Percentiles rank a stretch among this genome's conserved stretches.
Evolutionary conservation across 768 basidiomycete genomes (phyloP).

Genomic region (Lepiota brunneoincarnata): DNA sequence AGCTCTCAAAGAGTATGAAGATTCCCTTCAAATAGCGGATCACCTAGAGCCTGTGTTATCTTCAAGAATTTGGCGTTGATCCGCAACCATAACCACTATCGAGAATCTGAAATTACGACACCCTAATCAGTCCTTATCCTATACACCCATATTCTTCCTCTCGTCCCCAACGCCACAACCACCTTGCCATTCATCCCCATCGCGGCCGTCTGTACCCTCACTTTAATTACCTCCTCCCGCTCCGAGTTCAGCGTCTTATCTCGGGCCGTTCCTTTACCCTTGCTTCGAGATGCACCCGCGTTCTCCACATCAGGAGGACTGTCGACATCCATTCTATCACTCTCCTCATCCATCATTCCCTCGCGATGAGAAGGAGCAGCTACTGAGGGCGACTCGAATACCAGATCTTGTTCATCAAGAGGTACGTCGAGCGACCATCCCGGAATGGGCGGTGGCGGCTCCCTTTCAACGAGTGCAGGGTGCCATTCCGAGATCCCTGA

Average conservation of each 20-base stretch:
- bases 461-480: conserved; percentile 6
- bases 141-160: conserved; percentile 42
- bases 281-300: not conserved
- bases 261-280: conserved; percentile 17
- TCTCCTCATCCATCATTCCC: not conserved
- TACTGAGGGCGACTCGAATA: not conserved
- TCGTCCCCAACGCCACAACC: conserved; percentile 38
- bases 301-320: not conserved
- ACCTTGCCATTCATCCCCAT: conserved; percentile 41
- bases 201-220: conserved; percentile 35
- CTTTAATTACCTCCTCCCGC: conserved; percentile 15
- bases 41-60: no score
- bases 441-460: not conserved
- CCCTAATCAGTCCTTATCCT: conserved; percentile 10
- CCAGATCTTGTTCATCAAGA: conserved; percentile 1
- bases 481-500: not conserved
- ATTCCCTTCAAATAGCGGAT: no score
- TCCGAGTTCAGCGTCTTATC: conserved; percentile 1
- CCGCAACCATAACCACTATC: no score
- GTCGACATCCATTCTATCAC: not conserved
- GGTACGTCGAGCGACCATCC: conserved; percentile 9
- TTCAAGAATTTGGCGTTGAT: no score
- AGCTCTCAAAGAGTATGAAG: no score
- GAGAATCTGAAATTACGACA: no score
- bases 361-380: no score